Evolutionary conservation across 257 asterid genomes (phyloP).

Genomic region (Penstemon barbatus): DNA sequence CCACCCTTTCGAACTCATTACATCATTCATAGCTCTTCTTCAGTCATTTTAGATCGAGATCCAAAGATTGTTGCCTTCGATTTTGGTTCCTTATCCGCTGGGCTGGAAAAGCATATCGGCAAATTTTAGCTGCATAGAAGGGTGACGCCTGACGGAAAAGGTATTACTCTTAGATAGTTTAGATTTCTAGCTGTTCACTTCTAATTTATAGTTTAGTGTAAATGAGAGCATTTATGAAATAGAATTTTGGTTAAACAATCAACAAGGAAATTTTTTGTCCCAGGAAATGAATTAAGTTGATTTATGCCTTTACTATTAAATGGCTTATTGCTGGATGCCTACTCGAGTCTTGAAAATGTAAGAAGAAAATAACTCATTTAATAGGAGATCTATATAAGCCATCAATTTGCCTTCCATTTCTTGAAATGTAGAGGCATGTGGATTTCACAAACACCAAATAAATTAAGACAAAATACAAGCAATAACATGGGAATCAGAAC

Average conservation of each 20-base stretch:
- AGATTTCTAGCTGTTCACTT: not conserved
- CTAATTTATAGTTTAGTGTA: not conserved
- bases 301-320: not conserved
- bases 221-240: not conserved
- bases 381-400: not conserved
- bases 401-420: not conserved
- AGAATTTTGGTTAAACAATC: not conserved
- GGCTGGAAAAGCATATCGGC: not conserved
- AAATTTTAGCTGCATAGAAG: not conserved
- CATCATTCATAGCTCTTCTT: not conserved
- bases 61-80: not conserved
- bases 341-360: not conserved
- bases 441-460: not conserved
- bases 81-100: too few species aligned
- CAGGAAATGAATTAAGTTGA: not conserved
- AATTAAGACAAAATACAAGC: too few species aligned
- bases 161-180: not conserved
- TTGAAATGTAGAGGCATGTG: not conserved
- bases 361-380: not conserved
- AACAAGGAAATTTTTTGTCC: not conserved
- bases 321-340: not conserved
- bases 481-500: too few species aligned
- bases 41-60: not conserved
- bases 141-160: not conserved
- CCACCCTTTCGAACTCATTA: not conserved